phyloP scores from a whole-genome alignment of 345 rosid species.

The Turnera subulata region DNA sequence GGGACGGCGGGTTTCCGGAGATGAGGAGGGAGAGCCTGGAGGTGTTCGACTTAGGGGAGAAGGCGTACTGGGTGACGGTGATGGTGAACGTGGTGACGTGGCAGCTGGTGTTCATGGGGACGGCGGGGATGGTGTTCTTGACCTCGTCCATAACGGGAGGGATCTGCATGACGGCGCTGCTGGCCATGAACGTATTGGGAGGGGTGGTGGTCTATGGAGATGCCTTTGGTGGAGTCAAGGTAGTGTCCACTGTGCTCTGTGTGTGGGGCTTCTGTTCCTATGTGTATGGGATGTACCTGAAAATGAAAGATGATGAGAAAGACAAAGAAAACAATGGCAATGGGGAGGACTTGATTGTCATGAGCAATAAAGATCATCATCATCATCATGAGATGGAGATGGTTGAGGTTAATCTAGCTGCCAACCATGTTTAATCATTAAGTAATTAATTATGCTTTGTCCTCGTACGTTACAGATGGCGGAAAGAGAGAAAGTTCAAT shows the following conservation, averaged over 20 bases:
- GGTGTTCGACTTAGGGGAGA: constrained; percentile 18
- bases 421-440: constrained; percentile 8
- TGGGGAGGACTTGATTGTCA: no score
- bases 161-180: constrained; percentile 83
- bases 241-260: constrained; percentile 70
- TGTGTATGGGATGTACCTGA: constrained; percentile 61
- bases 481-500: no score
- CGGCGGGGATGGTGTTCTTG: constrained; percentile 84
- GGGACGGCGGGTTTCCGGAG: constrained; percentile 19
- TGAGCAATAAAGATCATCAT: no score
- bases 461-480: no score
- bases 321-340: not conserved
- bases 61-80: constrained; percentile 20
- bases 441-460: no score
- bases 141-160: constrained; percentile 84
- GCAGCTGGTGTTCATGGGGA: constrained; percentile 90
- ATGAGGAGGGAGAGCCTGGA: constrained; percentile 21
- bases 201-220: constrained; percentile 74
- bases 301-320: constrained; percentile 9
- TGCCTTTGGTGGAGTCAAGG: constrained; percentile 67
- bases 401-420: not conserved
- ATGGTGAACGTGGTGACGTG: constrained; percentile 54
- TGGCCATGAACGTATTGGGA: constrained; percentile 73
- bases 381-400: constrained; percentile 14
- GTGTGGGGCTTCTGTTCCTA: constrained; percentile 82